Evolutionary conservation across 352 stramenopile genomes (phyloP), one percentile per base, ranked within the genome.

Genomic region (Pythium apleroticum): DNA sequence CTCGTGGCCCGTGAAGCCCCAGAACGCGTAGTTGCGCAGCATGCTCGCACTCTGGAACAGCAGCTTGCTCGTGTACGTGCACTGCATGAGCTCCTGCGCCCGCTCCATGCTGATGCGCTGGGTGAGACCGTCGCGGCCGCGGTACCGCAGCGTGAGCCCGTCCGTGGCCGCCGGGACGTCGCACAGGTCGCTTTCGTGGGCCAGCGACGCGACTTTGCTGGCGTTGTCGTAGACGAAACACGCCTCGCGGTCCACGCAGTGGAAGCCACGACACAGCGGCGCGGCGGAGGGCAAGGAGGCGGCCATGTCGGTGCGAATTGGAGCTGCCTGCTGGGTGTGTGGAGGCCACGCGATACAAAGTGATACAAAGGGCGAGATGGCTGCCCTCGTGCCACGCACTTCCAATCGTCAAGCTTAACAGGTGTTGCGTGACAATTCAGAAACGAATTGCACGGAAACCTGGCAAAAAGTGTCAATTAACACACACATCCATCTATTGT

Each of bases 1-100:
- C 15, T 70, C 57, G 43, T 67, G 71, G 69, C 81, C 80, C 20
- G 79, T 81, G 60, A 90, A 91, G 25, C 82, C 84, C 76, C 82
- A 91, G 65, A 91, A 93, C 25, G 58, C 77, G 60, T 93, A 93
- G 61, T 91, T 93, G 33, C 78, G 70, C 62, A 93, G 69, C 76
- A 91, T 70, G 12, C 68, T 64, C 60, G 82, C 77, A 50, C 80
- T 74, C 66, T 91, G 76, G 67, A 91, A 93, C 19, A 91, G 66
- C 59, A 91, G 63, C 31, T 87, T 88, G 68, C 66, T 86, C 27
- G 83, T 89, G 69, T 88, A 93, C 48, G 74, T 83, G 73, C 82
- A 91, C 14, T 66, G 69, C 82, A 91, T 91, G 28, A 90, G 73
- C 52, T 80, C 66, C 57, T 90, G 70, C 22, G 72, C 74, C 27